phyloP scores from a whole-genome alignment of 352 stramenopile genomes.

The Pythium folliculosum region DNA sequence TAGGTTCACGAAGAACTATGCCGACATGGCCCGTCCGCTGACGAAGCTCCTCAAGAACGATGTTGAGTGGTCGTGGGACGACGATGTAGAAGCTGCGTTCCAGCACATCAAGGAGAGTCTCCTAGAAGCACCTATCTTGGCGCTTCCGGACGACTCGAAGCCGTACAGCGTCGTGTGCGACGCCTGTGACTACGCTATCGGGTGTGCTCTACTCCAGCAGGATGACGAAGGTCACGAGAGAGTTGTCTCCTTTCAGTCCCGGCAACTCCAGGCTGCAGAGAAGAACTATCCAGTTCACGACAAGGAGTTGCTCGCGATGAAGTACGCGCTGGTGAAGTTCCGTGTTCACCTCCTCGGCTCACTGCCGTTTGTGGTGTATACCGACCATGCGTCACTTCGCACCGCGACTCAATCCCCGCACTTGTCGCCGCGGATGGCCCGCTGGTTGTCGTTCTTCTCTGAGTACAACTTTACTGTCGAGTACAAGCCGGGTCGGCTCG shows the following conservation, averaged over 20 bases:
- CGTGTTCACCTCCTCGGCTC: not conserved
- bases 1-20: slow-evolving; percentile 24
- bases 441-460: slow-evolving; percentile 12
- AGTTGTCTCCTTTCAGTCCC: slow-evolving; percentile 2
- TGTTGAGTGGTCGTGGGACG: slow-evolving; percentile 16
- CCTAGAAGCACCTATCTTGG: slow-evolving; percentile 19
- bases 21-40: slow-evolving; percentile 18
- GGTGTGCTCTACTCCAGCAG: not conserved
- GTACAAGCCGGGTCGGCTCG: slow-evolving; percentile 1
- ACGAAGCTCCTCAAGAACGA: slow-evolving; percentile 21
- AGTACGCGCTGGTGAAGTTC: slow-evolving; percentile 15
- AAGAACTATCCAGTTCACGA: slow-evolving; percentile 16
- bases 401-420: slow-evolving; percentile 1
- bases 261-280: slow-evolving; percentile 1
- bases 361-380: too few species aligned
- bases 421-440: slow-evolving; percentile 3
- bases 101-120: slow-evolving; percentile 20
- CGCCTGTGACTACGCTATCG: slow-evolving; percentile 8
- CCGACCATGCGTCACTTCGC: too few species aligned
- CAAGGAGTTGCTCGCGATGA: slow-evolving; percentile 18
- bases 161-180: slow-evolving; percentile 20
- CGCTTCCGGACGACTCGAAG: slow-evolving; percentile 6
- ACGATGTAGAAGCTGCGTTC: slow-evolving; percentile 10
- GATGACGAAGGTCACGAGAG: not conserved
- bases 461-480: slow-evolving; percentile 9